phyloP scores from a whole-genome alignment of 2,329 filamentous ascomycete species.

The Penicillium aurantiogriseum region DNA sequence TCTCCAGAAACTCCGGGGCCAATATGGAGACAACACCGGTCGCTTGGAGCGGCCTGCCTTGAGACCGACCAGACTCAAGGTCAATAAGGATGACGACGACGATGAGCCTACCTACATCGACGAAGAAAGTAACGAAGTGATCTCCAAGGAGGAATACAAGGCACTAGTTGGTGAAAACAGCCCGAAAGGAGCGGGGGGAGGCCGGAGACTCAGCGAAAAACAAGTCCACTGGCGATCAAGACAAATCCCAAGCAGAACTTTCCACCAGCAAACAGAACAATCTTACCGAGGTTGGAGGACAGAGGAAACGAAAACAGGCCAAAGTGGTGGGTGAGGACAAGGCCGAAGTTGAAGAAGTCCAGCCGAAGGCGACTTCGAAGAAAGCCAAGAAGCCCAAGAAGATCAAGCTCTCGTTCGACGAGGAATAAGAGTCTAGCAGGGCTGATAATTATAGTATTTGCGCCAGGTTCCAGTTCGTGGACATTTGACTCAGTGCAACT shows the following conservation, averaged over 20 bases:
- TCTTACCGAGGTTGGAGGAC: conserved; percentile 41
- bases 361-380: conserved; percentile 25
- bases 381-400: conserved; percentile 47
- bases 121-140: conserved; percentile 44
- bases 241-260: conserved; percentile 15
- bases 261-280: conserved; percentile 33
- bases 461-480: not conserved
- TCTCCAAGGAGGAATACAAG: conserved; percentile 46
- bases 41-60: conserved; percentile 39
- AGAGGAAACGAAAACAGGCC: conserved; percentile 44
- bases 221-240: conserved; percentile 11
- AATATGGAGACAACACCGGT: conserved; percentile 37
- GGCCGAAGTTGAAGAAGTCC: conserved; percentile 22
- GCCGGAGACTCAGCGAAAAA: conserved; percentile 14
- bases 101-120: conserved; percentile 47
- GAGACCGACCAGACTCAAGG: conserved; percentile 38
- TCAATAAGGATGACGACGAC: conserved; percentile 38
- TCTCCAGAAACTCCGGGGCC: conserved; percentile 40
- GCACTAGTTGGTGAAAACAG: conserved; percentile 32
- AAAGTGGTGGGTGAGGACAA: conserved; percentile 42
- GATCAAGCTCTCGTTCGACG: conserved; percentile 48
- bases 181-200: conserved; percentile 12
- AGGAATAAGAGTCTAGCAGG: conserved; percentile 23
- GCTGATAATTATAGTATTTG: not conserved
- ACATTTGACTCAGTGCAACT: not conserved